These are phyloP conservation scores for Coemansia erecta DNA, from an alignment of 192 early-diverging fungal species.

Conservation along the genomic window DNA sequence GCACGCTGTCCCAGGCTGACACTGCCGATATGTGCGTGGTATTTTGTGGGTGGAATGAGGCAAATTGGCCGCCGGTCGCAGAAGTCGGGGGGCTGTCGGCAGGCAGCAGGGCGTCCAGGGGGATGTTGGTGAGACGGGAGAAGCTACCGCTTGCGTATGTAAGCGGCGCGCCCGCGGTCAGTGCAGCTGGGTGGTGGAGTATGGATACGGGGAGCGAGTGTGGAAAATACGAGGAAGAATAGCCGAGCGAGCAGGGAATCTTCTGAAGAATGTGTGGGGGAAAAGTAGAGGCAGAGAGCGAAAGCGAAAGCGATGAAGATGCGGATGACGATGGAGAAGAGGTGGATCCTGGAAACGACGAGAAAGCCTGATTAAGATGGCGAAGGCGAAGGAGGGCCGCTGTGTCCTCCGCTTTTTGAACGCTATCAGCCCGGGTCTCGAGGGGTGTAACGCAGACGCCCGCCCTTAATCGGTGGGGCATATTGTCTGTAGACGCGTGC, in stretches of 20 bases:
- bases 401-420: too few species aligned
- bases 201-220: neutral
- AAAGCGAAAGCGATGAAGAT: neutral
- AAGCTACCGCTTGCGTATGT: neutral
- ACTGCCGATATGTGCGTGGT: neutral
- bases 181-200: neutral
- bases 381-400: too few species aligned
- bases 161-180: neutral
- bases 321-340: neutral
- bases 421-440: too few species aligned
- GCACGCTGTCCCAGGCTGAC: constrained; percentile 2
- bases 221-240: neutral
- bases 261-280: neutral
- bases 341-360: too few species aligned
- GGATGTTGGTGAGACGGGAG: too few species aligned
- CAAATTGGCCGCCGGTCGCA: too few species aligned
- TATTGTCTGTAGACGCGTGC: too few species aligned
- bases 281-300: neutral
- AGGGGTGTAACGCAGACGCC: too few species aligned
- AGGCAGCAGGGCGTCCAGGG: too few species aligned
- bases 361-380: too few species aligned
- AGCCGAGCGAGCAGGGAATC: neutral
- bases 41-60: neutral
- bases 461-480: too few species aligned
- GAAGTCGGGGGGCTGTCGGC: too few species aligned